Percentiles rank a stretch among this genome's conserved stretches.
Conservation (phyloP, 441 rosid species). For the Adansonia gregorii region DNA sequence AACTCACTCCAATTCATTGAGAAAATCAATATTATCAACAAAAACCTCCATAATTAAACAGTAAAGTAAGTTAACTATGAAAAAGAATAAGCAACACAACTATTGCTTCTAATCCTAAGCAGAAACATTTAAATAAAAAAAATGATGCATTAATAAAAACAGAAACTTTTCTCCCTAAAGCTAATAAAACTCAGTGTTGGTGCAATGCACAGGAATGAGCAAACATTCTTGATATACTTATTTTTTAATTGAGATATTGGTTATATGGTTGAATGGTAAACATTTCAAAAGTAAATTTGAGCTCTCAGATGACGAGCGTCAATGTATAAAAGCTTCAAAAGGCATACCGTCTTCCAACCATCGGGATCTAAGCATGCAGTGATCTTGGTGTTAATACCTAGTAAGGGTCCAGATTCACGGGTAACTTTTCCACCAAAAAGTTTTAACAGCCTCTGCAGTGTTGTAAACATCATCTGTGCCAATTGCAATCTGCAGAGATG, state of each 20-base stretch:
- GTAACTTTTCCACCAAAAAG: slow-evolving; percentile 46
- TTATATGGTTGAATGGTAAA: neutral
- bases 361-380: slow-evolving; percentile 59
- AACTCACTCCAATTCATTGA: slow-evolving; percentile 83
- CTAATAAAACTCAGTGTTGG: neutral
- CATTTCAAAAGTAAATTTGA: neutral
- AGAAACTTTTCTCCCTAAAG: neutral
- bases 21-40: slow-evolving; percentile 83
- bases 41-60: slow-evolving; percentile 58
- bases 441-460: slow-evolving; percentile 50
- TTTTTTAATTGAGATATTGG: neutral
- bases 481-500: slow-evolving; percentile 47
- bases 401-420: slow-evolving; percentile 53
- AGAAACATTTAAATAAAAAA: neutral
- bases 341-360: slow-evolving; percentile 58
- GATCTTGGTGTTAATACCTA: slow-evolving; percentile 56
- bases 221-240: neutral
- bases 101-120: neutral
- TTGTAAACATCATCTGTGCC: slow-evolving; percentile 31
- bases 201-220: neutral
- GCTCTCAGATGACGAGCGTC: neutral
- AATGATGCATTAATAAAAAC: neutral
- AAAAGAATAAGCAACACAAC: neutral
- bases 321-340: neutral
- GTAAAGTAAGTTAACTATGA: slow-evolving; percentile 5